Conservation (phyloP, 1,139 yeast species). For the Schwanniomyces etchellsii region DNA sequence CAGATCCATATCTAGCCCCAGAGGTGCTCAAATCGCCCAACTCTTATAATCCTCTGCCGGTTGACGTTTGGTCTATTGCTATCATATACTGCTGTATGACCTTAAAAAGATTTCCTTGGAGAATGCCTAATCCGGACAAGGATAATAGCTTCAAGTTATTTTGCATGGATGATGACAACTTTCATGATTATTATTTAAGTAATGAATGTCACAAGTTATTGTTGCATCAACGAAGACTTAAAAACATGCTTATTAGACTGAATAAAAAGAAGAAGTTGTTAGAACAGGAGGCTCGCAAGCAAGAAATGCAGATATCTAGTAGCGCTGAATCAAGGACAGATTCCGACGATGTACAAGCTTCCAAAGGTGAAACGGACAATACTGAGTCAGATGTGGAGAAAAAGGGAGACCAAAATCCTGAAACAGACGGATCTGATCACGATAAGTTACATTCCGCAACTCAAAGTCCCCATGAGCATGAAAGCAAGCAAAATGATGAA, state of each 20-base stretch:
- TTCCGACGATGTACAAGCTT: slow-evolving; percentile 5
- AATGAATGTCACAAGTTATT: slow-evolving; percentile 45
- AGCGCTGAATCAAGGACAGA: slow-evolving; percentile 3
- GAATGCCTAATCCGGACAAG: slow-evolving; percentile 73
- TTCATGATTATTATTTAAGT: slow-evolving; percentile 48
- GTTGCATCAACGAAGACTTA: slow-evolving; percentile 40
- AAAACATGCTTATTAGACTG: slow-evolving; percentile 38
- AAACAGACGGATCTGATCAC: slow-evolving; percentile 4
- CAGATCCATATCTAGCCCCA: slow-evolving; percentile 97
- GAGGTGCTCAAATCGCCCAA: slow-evolving; percentile 70
- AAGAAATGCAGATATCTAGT: too few species aligned
- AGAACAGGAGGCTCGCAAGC: slow-evolving; percentile 4
- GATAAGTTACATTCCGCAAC: not conserved
- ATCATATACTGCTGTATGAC: slow-evolving; percentile 94
- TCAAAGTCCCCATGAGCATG: not conserved
- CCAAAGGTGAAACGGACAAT: slow-evolving; percentile 2
- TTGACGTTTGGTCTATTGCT: slow-evolving; percentile 93
- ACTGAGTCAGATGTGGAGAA: slow-evolving; percentile 2
- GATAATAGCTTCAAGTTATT: slow-evolving; percentile 74
- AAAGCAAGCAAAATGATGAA: slow-evolving; percentile 2
- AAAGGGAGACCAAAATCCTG: slow-evolving; percentile 6
- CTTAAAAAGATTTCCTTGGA: slow-evolving; percentile 94
- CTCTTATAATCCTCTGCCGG: slow-evolving; percentile 86
- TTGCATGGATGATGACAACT: slow-evolving; percentile 51
- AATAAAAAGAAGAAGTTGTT: slow-evolving; percentile 33